Conservation (phyloP, 139 green algal genomes). For the Tetradesmus lagerheimii region DNA sequence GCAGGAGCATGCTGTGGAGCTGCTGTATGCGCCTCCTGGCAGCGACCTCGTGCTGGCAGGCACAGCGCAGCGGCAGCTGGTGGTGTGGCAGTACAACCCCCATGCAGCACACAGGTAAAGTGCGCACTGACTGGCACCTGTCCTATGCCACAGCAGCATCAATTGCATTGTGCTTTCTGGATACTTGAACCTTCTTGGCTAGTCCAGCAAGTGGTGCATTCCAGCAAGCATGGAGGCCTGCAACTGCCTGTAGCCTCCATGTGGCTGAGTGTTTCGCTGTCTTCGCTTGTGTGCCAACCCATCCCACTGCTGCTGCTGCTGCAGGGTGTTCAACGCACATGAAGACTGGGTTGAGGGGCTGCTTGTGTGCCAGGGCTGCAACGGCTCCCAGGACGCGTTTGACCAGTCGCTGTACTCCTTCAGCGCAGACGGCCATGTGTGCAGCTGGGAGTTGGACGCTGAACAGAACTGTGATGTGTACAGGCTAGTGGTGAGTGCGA, state of each 20-base stretch:
- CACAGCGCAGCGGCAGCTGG: constrained; percentile 62
- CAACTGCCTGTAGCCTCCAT: too few relatives aligned
- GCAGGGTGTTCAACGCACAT: constrained; percentile 67
- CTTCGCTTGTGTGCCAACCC: too few relatives aligned
- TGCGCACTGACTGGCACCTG: too few relatives aligned
- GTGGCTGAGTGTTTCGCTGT: too few relatives aligned
- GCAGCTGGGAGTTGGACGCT: constrained; percentile 73
- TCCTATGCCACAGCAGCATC: too few relatives aligned
- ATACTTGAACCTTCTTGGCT: too few relatives aligned
- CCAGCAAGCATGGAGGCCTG: too few relatives aligned
- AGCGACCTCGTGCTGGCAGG: constrained; percentile 73
- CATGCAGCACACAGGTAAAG: constrained; percentile 69
- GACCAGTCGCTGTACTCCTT: constrained; percentile 47
- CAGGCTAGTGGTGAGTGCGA: constrained; percentile 59
- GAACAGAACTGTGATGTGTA: constrained; percentile 81
- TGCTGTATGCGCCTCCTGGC: constrained; percentile 66
- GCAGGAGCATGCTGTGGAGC: constrained; percentile 49
- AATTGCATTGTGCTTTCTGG: too few relatives aligned
- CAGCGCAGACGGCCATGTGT: constrained; percentile 54
- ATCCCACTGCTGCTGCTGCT: background rate
- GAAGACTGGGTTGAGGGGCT: constrained; percentile 74
- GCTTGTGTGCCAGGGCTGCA: constrained; percentile 54
- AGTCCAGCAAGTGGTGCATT: too few relatives aligned
- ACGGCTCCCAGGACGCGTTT: constrained; percentile 23
- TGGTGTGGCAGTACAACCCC: constrained; percentile 78